Base-by-base conservation (phyloP, 2,329 filamentous ascomycete species). In the Berkeleyomyces rouxiae region DNA sequence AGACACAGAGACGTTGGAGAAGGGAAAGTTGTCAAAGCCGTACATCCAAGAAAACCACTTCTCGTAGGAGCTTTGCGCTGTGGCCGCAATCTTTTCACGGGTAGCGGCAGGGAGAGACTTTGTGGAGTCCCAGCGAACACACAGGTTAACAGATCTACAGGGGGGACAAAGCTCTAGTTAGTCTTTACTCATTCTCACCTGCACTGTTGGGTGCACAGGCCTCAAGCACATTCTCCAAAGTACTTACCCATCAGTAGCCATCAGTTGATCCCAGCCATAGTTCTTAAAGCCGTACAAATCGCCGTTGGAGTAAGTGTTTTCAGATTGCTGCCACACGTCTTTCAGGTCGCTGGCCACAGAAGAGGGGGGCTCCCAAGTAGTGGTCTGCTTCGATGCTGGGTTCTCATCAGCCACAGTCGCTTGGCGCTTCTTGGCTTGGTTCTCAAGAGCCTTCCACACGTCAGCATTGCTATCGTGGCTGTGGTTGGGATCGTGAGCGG, bases 11-110 rank as follows among this genome's bases (percentile, higher is more conserved):
- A 77, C 69, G 3, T 71, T 70, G 58, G 67, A 66, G 59, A 72
- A 76, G 5, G 76, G 76, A 67, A 75, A 78, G 61, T 71, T 72
- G 43, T 77, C 75, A 58, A 72, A 78, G 13, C 74, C 75, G 23
- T 74, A 72, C 46, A 77, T 70, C 66, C 73, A 72, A 61, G 73
- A 72, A 62, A 75, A 74, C 74, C 74, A 77, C 63, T 72, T 72
- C 59, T 72, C 68, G 68, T 75, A 73, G 11, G 71, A 70, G 40
- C 67, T 67, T 59, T 72, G 68, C 3, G 75, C 67, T 0, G 72
- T 71, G 3, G 68, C 61, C 51, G 73, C 70, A 39, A 76, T 67
- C 59, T 74, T 67, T 11, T 68, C 68, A 11, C 75, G 73, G 64
- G 76, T 71, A 1, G 69, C 73, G 6, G 71, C 72, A 0, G 71